Conservation (phyloP, 352 stramenopile species). For the Pythium folliculosum region DNA sequence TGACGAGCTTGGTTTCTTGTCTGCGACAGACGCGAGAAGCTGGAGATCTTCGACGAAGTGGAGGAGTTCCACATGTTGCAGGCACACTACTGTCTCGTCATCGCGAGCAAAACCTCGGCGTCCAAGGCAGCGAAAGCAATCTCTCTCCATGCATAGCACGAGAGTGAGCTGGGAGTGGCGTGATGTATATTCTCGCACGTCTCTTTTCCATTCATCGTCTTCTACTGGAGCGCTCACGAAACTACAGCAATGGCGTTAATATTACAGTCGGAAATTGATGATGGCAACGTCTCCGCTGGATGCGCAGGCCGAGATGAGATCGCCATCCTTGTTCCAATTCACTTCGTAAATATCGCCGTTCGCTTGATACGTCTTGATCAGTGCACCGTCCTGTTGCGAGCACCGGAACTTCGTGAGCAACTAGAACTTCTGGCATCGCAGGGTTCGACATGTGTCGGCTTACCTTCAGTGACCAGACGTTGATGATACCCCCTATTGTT, state of each 20-base stretch:
- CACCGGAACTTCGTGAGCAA: slow-evolving; percentile 24
- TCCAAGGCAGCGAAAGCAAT: slow-evolving; percentile 28
- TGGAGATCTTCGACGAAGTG: slow-evolving; percentile 93
- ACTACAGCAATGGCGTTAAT: slow-evolving; percentile 54
- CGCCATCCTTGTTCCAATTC: slow-evolving; percentile 94
- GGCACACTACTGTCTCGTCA: slow-evolving; percentile 89
- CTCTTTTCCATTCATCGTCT: slow-evolving; percentile 13
- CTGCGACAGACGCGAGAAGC: slow-evolving; percentile 58
- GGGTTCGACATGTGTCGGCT: background rate
- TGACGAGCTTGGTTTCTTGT: slow-evolving; percentile 3
- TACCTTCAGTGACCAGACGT: slow-evolving; percentile 97
- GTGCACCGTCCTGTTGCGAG: slow-evolving; percentile 45
- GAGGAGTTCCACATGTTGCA: slow-evolving; percentile 93
- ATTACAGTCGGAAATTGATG: slow-evolving; percentile 92
- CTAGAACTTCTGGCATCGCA: background rate
- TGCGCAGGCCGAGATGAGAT: slow-evolving; percentile 85
- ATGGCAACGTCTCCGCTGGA: slow-evolving; percentile 87
- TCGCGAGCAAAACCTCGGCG: slow-evolving; percentile 22
- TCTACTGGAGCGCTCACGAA: slow-evolving; percentile 19
- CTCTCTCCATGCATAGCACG: slow-evolving; percentile 16
- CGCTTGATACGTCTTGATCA: slow-evolving; percentile 89
- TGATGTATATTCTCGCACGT: slow-evolving; percentile 6
- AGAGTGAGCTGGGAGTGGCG: background rate
- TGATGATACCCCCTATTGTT: slow-evolving; percentile 96
- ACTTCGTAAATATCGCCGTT: slow-evolving; percentile 99